A percentile compares a stretch with the other conserved stretches of the same genome.
phyloP scores from a whole-genome alignment of 1,284 basidiomycete species.

The Pholiota adiposa region DNA sequence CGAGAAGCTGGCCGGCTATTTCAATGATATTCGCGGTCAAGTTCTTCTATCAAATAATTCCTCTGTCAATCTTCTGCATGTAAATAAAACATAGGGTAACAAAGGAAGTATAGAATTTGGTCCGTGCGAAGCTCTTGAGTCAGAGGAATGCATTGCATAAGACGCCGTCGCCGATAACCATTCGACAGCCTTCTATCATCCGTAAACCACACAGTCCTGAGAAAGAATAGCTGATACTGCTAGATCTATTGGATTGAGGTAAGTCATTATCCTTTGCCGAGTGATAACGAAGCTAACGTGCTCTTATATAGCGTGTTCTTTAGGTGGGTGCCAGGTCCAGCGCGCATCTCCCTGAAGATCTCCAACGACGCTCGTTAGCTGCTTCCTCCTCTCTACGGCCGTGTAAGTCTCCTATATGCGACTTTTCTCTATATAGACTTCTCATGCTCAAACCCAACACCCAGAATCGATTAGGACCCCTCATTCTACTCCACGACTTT shows the following conservation, averaged over 20 bases:
- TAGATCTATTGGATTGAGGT: not conserved
- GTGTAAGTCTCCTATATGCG: not conserved
- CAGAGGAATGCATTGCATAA: not conserved
- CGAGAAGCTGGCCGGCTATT: too few species aligned
- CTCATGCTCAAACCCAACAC: not conserved
- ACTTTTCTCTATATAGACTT: not conserved
- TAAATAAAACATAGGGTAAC: too few species aligned
- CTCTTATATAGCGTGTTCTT: not conserved
- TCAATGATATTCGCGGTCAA: too few species aligned
- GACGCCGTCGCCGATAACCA: not conserved
- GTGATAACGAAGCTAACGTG: not conserved
- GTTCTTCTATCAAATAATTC: too few species aligned
- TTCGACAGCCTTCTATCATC: not conserved
- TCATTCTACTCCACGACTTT: not conserved
- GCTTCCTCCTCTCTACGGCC: not conserved
- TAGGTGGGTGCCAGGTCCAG: not conserved
- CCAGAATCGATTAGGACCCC: not conserved
- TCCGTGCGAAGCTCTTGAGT: constrained; percentile 1
- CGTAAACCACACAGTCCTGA: not conserved
- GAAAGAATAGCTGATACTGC: not conserved
- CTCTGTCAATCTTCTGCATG: too few species aligned
- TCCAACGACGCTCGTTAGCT: not conserved
- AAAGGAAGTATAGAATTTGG: not conserved
- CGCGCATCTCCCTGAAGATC: not conserved
- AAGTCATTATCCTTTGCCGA: not conserved